Conservation (phyloP, 768 basidiomycete species). For the Rhizopogon roseolus region DNA sequence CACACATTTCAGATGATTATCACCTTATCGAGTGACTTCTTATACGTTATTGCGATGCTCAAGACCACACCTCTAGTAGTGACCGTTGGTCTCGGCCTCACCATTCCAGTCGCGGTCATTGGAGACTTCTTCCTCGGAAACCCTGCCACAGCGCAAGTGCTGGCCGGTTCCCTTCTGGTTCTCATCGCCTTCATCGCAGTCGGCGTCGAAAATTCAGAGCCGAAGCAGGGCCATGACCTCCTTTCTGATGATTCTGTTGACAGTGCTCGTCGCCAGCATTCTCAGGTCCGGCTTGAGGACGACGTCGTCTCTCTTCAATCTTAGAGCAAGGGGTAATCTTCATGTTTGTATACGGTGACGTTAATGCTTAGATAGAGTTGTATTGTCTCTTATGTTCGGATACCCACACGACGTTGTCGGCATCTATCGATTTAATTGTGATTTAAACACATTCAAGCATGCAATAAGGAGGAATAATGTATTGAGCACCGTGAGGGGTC, state of each 20-base stretch:
- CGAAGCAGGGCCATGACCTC: conserved; percentile 26
- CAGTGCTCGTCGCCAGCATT: conserved; percentile 2
- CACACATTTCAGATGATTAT: conserved; percentile 62
- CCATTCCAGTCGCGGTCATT: conserved; percentile 86
- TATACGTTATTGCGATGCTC: conserved; percentile 89
- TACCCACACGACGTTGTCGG: no score
- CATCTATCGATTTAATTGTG: neutral
- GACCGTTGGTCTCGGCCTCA: conserved; percentile 88
- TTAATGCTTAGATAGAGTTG: neutral
- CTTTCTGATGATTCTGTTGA: conserved; percentile 1
- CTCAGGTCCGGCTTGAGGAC: conserved; percentile 5
- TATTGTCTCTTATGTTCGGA: neutral
- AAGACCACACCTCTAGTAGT: conserved; percentile 94
- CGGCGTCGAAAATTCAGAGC: conserved; percentile 50
- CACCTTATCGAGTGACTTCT: conserved; percentile 78
- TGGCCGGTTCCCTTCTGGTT: conserved; percentile 75
- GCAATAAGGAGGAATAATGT: no score
- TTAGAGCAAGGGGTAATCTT: neutral
- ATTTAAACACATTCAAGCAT: neutral
- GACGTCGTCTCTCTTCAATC: conserved; percentile 5
- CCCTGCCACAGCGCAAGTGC: conserved; percentile 51
- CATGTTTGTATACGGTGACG: neutral
- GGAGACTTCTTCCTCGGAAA: conserved; percentile 71
- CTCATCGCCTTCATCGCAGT: conserved; percentile 72
- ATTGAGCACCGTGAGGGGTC: no score